Evolutionary conservation across 2,329 filamentous ascomycete genomes (phyloP), one percentile per base, ranked within the genome.

Genomic region (Aspergillus sp.): DNA sequence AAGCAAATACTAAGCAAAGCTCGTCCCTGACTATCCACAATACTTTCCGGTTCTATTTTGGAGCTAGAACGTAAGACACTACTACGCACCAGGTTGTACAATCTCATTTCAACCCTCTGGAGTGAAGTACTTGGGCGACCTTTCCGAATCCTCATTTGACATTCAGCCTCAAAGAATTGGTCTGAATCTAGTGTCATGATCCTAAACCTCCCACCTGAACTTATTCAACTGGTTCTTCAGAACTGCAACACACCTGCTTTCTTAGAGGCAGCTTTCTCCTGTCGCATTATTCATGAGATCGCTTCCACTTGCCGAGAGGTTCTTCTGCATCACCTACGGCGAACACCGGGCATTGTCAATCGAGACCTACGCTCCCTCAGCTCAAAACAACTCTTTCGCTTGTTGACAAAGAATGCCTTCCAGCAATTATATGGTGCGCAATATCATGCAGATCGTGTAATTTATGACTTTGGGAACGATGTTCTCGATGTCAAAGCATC

Each of bases 181-280:
- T 45, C 47, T 54, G 43, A 56, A 15, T n/a, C 38, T 50, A 32
- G 39, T 58, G 58, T 36, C 53, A 73, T 74, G 73, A 60, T 78
- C 15, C 66, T 75, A 13, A 53, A 70, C 36, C 69, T 80, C n/a
- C 78, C 78, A 7, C 60, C 69, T 23, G 77, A 80, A 66, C 65
- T 80, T 36, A 69, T 80, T 23, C 73, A 76, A 60, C 70, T 74
- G 36, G 64, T 80, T 48, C 65, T 80, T 25, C 63, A 69, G 38
- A 63, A 70, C 45, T 72, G 70, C 53, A 72, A 69, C 4, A 74
- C 75, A 6, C 65, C 74, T 19, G 68, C 70, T 25, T 80, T 75
- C 58, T 59, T 80, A 48, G 76, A 80, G 58, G 63, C 71, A 6
- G 74, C 76, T 15, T 69, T 72, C 17, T 67, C 73, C 41, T 79